These are phyloP conservation scores for Magnaporthiopsis rhizophila DNA, from an alignment of 2,329 filamentous ascomycete genomes.

Conservation along the genomic window DNA sequence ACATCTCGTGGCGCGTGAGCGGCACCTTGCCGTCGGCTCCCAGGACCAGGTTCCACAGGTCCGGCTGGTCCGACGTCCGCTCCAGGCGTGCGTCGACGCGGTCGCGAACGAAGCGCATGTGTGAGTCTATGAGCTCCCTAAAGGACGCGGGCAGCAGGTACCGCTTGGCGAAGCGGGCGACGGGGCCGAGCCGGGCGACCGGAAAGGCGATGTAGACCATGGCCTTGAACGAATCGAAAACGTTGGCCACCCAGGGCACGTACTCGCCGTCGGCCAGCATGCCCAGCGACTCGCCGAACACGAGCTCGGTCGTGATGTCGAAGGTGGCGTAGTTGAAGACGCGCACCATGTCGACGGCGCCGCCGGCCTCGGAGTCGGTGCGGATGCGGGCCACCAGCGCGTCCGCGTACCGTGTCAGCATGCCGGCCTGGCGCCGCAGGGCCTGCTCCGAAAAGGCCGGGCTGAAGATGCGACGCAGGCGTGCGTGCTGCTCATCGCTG, in stretches of 20 bases:
- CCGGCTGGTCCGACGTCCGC: not conserved
- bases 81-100: constrained; percentile 3
- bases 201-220: not conserved
- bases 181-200: not conserved
- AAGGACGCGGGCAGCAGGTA: not conserved
- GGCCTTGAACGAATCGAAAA: constrained; percentile 8
- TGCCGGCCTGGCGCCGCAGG: constrained; percentile 16
- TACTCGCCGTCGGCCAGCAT: constrained; percentile 14
- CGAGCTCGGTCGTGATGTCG: constrained; percentile 18
- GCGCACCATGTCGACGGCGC: constrained; percentile 34
- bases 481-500: constrained; percentile 13
- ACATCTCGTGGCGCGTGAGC: not conserved
- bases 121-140: not conserved
- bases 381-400: constrained; percentile 2
- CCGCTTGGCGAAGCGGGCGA: not conserved
- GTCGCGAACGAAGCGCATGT: not conserved
- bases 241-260: constrained; percentile 15
- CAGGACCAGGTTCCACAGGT: constrained; percentile 8
- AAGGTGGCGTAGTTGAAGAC: constrained; percentile 19
- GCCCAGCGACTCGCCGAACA: constrained; percentile 18
- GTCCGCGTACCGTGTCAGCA: constrained; percentile 13
- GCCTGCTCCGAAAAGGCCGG: constrained; percentile 19
- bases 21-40: not conserved
- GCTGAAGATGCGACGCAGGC: constrained; percentile 4
- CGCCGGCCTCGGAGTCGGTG: constrained; percentile 1